phyloP scores from a whole-genome alignment of 441 rosid genomes.

The Metrosideros polymorpha region DNA sequence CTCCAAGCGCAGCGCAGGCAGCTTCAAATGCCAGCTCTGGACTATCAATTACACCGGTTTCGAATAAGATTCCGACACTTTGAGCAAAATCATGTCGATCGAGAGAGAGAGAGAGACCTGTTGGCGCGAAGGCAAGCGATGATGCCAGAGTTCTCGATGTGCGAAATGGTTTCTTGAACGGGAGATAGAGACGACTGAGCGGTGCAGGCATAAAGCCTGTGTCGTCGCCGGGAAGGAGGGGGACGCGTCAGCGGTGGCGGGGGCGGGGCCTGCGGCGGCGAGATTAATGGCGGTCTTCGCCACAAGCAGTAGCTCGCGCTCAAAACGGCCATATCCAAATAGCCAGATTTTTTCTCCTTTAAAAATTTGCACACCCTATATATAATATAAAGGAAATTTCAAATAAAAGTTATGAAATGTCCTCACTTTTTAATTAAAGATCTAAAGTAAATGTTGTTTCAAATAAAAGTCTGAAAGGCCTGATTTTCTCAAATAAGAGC shows the following conservation, averaged over 20 bases:
- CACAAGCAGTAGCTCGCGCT: background rate
- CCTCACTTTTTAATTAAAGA: too few species aligned
- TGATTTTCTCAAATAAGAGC: too few species aligned
- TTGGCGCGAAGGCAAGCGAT: slow-evolving; percentile 56
- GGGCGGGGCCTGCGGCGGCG: background rate
- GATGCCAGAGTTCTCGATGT: slow-evolving; percentile 33
- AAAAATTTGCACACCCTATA: background rate
- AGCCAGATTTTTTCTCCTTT: background rate
- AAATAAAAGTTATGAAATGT: too few species aligned
- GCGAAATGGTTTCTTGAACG: slow-evolving; percentile 11
- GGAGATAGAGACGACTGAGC: slow-evolving; percentile 1
- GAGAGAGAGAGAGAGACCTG: slow-evolving; percentile 6
- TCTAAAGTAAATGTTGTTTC: too few species aligned
- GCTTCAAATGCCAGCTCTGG: slow-evolving; percentile 47
- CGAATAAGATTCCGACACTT: background rate
- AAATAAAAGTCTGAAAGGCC: too few species aligned
- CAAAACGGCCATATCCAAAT: background rate
- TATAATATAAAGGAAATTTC: background rate
- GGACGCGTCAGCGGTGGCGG: background rate
- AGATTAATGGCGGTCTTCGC: background rate
- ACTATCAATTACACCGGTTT: slow-evolving; percentile 5
- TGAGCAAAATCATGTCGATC: background rate
- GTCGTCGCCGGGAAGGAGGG: background rate
- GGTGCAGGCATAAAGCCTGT: background rate
- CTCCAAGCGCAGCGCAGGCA: slow-evolving; percentile 37